phyloP scores from a whole-genome alignment of 306 rosid genomes.

The Quercus robur region DNA sequence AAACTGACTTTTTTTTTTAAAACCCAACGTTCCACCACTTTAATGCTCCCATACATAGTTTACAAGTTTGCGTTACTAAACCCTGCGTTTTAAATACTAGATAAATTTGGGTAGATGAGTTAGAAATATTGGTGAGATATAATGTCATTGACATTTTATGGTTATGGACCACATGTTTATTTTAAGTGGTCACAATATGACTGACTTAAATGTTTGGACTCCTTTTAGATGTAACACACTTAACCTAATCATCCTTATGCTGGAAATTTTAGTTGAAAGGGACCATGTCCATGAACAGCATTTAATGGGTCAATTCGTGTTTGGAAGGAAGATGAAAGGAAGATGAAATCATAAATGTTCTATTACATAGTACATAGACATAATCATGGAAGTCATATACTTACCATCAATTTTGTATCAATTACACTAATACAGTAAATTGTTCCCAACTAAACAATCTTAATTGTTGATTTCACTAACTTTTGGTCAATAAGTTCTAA shows the following conservation, averaged over 20 bases:
- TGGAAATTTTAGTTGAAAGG: background rate
- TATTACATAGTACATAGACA: background rate
- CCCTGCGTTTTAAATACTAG: too few relatives aligned
- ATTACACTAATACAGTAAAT: too few relatives aligned
- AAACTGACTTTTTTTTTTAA: too few relatives aligned
- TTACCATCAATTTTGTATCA: background rate
- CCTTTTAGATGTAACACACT: slow-evolving; percentile 9
- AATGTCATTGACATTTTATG: background rate
- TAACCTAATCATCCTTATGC: background rate
- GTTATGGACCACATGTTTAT: slow-evolving; percentile 5
- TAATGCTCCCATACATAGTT: too few relatives aligned
- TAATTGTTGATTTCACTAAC: too few relatives aligned
- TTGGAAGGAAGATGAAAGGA: background rate
- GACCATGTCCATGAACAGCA: slow-evolving; percentile 25
- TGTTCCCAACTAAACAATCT: too few relatives aligned
- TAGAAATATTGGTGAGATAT: slow-evolving; percentile 11
- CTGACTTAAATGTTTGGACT: background rate
- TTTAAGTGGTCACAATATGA: background rate
- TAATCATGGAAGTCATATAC: background rate
- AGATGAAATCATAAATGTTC: background rate
- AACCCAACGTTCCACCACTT: too few relatives aligned
- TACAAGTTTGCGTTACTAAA: too few relatives aligned
- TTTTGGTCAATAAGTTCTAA: too few relatives aligned
- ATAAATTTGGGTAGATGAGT: slow-evolving; percentile 1
- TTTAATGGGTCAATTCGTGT: slow-evolving; percentile 10